phyloP scores from a whole-genome alignment of 495 filamentous ascomycete species.

The Aspergillus conjunctus region DNA sequence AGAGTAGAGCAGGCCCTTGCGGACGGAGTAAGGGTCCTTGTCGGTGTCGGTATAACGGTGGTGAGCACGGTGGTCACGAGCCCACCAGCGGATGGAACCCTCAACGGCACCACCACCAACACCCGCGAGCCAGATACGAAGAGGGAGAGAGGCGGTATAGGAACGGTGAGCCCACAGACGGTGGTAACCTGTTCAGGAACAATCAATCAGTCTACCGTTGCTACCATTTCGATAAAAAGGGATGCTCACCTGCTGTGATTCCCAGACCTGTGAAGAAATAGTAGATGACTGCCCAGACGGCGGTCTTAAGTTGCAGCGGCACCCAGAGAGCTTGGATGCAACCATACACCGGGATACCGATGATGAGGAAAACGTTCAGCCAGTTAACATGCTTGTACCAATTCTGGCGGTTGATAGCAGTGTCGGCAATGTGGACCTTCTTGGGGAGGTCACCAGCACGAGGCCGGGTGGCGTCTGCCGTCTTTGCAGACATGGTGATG shows the following conservation, averaged over 20 bases:
- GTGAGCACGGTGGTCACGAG: slow-evolving; percentile 92
- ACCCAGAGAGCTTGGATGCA: slow-evolving; percentile 80
- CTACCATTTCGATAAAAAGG: not conserved
- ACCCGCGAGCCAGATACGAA: slow-evolving; percentile 90
- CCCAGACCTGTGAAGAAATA: slow-evolving; percentile 91
- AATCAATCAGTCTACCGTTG: slow-evolving; percentile 25
- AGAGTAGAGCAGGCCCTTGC: slow-evolving; percentile 96
- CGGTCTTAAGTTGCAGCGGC: slow-evolving; percentile 73
- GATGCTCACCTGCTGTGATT: slow-evolving; percentile 74
- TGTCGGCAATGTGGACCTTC: slow-evolving; percentile 60
- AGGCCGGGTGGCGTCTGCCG: slow-evolving; percentile 37
- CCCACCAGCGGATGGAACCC: slow-evolving; percentile 97
- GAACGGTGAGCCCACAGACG: slow-evolving; percentile 94
- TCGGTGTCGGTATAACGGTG: slow-evolving; percentile 99
- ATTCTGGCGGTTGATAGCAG: slow-evolving; percentile 78
- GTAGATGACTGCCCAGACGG: slow-evolving; percentile 78
- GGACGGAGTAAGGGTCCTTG: slow-evolving; percentile 98
- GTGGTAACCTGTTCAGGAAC: slow-evolving; percentile 66
- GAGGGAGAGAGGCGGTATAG: slow-evolving; percentile 84
- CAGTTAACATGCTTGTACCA: slow-evolving; percentile 99
- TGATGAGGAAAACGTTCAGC: slow-evolving; percentile 85
- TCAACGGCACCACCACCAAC: slow-evolving; percentile 95
- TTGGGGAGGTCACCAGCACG: slow-evolving; percentile 46
- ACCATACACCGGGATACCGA: slow-evolving; percentile 79
- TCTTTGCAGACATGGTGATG: slow-evolving; percentile 44